Percentiles rank a stretch among this genome's conserved stretches.
Conservation (phyloP, 169 alveolate genomes). For the Besnoitia besnoiti region DNA sequence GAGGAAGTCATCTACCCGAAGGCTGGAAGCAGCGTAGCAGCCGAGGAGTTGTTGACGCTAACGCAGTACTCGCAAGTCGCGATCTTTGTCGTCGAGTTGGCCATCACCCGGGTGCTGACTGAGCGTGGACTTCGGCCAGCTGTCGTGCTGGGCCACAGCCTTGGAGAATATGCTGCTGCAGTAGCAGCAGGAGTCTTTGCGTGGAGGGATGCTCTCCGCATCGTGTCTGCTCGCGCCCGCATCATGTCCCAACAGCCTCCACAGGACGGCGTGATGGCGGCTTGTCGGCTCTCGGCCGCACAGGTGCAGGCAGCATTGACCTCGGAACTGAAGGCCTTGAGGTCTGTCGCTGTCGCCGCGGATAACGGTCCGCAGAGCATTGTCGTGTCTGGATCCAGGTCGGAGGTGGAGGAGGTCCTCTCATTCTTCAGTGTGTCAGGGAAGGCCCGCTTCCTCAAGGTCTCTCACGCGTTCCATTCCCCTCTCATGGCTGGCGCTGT, state of each 20-base stretch:
- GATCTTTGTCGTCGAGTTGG: conserved; percentile 74
- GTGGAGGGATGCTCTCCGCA: conserved; percentile 60
- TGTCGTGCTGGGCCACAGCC: conserved; percentile 76
- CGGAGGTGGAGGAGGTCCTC: conserved; percentile 61
- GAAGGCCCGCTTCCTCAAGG: conserved; percentile 54
- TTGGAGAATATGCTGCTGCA: conserved; percentile 82
- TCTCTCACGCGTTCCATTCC: conserved; percentile 60
- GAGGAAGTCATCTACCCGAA: conserved; percentile 69
- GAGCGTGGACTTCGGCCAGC: conserved; percentile 76
- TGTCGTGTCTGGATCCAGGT: conserved; percentile 72
- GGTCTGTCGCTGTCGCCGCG: conserved; percentile 67
- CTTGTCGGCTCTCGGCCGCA: conserved; percentile 54
- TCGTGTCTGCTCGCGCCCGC: conserved; percentile 43
- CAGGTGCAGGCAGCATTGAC: conserved; percentile 26
- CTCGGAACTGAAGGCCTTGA: conserved; percentile 17
- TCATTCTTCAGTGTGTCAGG: conserved; percentile 34
- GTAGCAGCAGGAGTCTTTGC: conserved; percentile 73
- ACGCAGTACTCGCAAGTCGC: conserved; percentile 74
- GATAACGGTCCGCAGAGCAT: conserved; percentile 75
- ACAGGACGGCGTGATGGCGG: conserved; percentile 61
- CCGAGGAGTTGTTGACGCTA: neutral
- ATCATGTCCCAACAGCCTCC: conserved; percentile 66
- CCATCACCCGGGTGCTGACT: conserved; percentile 68
- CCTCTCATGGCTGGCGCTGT: conserved; percentile 65
- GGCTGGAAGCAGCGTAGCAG: neutral